Evolutionary conservation across 2,329 filamentous ascomycete genomes (phyloP).

Genomic region (Mariannaea sp.): DNA sequence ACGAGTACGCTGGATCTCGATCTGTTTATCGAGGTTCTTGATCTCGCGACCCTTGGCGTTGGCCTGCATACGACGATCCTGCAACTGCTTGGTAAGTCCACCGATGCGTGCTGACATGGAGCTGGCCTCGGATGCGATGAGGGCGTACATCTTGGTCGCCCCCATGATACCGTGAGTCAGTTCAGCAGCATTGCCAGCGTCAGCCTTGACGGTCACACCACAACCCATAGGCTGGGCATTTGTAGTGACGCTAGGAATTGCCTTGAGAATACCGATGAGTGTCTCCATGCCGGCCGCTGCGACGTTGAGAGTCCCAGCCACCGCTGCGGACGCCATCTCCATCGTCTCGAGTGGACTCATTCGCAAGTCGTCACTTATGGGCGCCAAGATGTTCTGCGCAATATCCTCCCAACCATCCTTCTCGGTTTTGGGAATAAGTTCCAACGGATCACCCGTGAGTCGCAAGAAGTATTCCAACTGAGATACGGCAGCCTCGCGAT

Average conservation of each 20-base stretch:
- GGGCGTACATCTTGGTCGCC: neutral
- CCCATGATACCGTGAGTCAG: neutral
- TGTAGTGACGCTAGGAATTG: no score
- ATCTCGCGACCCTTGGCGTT: constrained; percentile 17
- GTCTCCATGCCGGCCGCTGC: no score
- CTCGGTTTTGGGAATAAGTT: neutral
- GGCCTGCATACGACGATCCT: constrained; percentile 13
- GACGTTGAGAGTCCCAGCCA: no score
- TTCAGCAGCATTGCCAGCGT: no score
- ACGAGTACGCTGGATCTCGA: neutral
- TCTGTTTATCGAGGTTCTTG: constrained; percentile 20
- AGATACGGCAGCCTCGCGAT: neutral
- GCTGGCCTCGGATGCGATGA: neutral
- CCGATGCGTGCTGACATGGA: neutral
- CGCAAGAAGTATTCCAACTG: neutral
- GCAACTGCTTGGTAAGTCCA: constrained; percentile 1
- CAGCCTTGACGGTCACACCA: no score
- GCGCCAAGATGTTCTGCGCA: no score
- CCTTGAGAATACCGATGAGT: no score
- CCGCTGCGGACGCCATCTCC: no score
- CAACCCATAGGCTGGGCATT: no score
- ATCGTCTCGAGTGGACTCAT: no score
- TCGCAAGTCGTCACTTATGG: no score
- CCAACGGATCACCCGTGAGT: neutral
- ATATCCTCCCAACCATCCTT: no score